A percentile compares a stretch with the other conserved stretches of the same genome.
These are phyloP conservation scores for Trichosporon sp. DNA, from an alignment of 1,284 basidiomycete genomes.

Conservation along the genomic window DNA sequence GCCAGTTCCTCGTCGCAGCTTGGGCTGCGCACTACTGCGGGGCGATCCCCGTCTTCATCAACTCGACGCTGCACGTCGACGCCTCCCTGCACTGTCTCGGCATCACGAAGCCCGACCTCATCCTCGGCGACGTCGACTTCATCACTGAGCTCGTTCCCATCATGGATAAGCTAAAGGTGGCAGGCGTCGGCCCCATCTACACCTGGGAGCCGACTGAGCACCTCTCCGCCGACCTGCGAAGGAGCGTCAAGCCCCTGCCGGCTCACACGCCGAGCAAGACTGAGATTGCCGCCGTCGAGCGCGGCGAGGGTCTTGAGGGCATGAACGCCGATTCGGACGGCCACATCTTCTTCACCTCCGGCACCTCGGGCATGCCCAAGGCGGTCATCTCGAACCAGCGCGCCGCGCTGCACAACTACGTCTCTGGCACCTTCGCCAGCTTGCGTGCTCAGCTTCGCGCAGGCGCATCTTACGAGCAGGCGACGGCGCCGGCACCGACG, in stretches of 20 bases:
- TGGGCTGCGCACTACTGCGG: conserved; percentile 47
- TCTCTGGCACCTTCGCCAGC: conserved; percentile 58
- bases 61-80: conserved; percentile 46
- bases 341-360: conserved; percentile 50
- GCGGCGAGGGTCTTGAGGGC: conserved; percentile 29
- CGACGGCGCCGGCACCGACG: conserved; percentile 22
- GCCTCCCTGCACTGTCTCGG: conserved; percentile 39
- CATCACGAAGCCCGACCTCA: conserved; percentile 32
- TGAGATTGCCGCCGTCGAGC: conserved; percentile 19
- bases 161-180: conserved; percentile 1
- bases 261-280: not conserved
- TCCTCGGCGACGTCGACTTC: conserved; percentile 39
- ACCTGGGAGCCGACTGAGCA: conserved; percentile 12
- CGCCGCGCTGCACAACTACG: conserved; percentile 20
- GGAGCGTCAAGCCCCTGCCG: not conserved
- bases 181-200: conserved; percentile 17
- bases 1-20: conserved; percentile 41
- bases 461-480: conserved; percentile 28
- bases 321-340: conserved; percentile 48
- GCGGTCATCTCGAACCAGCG: conserved; percentile 62
- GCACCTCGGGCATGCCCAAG: conserved; percentile 65
- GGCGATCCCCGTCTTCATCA: conserved; percentile 45
- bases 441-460: conserved; percentile 42
- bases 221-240: conserved; percentile 1
- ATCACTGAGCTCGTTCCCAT: conserved; percentile 33